Conservation (phyloP, 257 asterid species). For the Solanum bukasovii region DNA sequence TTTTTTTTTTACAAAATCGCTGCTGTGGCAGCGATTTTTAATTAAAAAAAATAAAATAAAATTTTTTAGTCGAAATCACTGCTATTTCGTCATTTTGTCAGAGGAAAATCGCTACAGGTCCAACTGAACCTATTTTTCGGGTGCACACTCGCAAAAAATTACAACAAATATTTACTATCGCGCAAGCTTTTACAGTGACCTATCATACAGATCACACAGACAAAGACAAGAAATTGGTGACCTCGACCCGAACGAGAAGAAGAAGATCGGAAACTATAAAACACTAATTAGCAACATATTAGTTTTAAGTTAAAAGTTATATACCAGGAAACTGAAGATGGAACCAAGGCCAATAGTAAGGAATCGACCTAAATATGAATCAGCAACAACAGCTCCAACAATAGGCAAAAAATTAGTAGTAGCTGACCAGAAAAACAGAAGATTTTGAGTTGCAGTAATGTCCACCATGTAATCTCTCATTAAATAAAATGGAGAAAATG, state of each 20-base stretch:
- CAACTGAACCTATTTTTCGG: not conserved
- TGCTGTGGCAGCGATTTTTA: too few relatives aligned
- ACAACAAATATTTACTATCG: not conserved
- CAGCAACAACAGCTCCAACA: constrained; percentile 62
- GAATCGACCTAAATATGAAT: constrained; percentile 60
- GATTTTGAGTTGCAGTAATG: constrained; percentile 18
- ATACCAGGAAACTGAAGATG: constrained; percentile 47
- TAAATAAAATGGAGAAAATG: constrained; percentile 41
- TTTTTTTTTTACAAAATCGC: too few relatives aligned
- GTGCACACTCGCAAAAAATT: not conserved
- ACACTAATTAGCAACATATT: not conserved
- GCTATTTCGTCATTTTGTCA: too few relatives aligned
- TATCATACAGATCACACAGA: too few relatives aligned
- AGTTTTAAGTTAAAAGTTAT: not conserved
- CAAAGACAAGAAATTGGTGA: too few relatives aligned
- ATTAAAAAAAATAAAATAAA: too few relatives aligned
- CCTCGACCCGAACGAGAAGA: not conserved
- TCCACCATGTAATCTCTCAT: constrained; percentile 39
- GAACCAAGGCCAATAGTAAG: constrained; percentile 55
- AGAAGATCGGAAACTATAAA: not conserved
- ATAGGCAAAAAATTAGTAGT: constrained; percentile 56
- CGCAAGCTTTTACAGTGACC: not conserved
- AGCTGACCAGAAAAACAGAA: constrained; percentile 49
- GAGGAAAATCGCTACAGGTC: too few relatives aligned
- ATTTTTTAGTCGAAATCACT: too few relatives aligned